phyloP scores from a whole-genome alignment of 495 filamentous ascomycete species.

The Friedmanniomyces simplex region DNA sequence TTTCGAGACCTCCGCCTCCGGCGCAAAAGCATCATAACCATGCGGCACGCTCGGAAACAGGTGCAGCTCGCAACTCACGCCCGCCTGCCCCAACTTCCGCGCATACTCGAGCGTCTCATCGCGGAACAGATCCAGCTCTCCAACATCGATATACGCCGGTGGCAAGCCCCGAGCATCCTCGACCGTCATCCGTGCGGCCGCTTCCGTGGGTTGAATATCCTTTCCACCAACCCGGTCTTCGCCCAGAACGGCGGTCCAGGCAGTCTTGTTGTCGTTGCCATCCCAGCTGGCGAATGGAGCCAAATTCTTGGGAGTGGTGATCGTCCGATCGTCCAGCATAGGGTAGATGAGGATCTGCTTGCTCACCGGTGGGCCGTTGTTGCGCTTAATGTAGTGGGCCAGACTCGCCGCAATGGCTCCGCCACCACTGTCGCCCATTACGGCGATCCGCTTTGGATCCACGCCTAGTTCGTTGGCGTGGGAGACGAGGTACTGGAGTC shows the following conservation, averaged over 20 bases:
- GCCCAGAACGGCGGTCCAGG: constrained; percentile 17
- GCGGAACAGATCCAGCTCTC: constrained; percentile 17
- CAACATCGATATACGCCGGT: constrained; percentile 17
- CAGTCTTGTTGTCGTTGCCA: constrained; percentile 8
- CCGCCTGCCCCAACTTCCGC: constrained; percentile 13
- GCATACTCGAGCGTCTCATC: constrained; percentile 19
- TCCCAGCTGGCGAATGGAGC: constrained; percentile 13
- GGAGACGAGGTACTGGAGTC: constrained; percentile 19
- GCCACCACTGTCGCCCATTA: constrained; percentile 26
- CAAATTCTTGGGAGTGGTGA: not conserved
- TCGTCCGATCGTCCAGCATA: constrained; percentile 35
- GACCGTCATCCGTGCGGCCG: constrained; percentile 9
- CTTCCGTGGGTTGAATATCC: constrained; percentile 2
- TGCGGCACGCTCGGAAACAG: constrained; percentile 11
- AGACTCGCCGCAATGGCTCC: constrained; percentile 25
- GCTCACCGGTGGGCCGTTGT: constrained; percentile 30
- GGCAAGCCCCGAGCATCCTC: constrained; percentile 12
- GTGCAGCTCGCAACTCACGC: constrained; percentile 15
- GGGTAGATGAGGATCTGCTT: constrained; percentile 44
- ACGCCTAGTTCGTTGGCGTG: constrained; percentile 24
- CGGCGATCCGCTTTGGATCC: constrained; percentile 20
- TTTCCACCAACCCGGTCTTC: not conserved
- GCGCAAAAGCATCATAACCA: constrained; percentile 10
- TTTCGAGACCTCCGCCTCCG: constrained; percentile 1
- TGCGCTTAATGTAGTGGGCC: constrained; percentile 21